phyloP scores from a whole-genome alignment of 2,329 filamentous ascomycete species.

The Aspergillus tubingensis region DNA sequence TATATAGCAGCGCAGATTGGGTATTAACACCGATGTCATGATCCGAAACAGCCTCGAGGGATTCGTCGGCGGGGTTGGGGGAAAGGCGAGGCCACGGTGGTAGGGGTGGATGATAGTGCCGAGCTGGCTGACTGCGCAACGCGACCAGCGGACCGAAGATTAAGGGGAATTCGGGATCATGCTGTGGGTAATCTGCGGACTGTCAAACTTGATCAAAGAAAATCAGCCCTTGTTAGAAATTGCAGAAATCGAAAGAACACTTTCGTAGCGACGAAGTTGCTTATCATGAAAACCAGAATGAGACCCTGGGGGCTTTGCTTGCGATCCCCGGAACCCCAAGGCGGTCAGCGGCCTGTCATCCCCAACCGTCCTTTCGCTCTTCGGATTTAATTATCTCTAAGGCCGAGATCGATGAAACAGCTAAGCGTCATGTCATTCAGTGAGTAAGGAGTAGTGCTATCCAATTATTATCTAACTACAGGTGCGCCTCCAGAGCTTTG shows the following conservation, averaged over 20 bases:
- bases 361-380: background rate
- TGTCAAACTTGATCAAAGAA: background rate
- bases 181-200: background rate
- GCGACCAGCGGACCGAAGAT: background rate
- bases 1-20: constrained; percentile 5
- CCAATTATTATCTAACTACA: background rate
- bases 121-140: constrained; percentile 7
- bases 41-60: background rate
- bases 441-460: background rate
- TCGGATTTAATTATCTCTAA: background rate
- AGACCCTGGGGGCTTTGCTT: background rate
- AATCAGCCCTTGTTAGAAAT: background rate
- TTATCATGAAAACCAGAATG: background rate
- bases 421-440: background rate
- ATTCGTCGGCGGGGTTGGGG: background rate
- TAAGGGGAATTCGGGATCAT: background rate
- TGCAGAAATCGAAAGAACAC: background rate
- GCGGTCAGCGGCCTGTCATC: background rate
- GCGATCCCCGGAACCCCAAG: background rate
- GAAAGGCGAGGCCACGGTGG: background rate
- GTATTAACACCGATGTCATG: background rate
- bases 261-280: background rate
- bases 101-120: constrained; percentile 8
- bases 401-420: background rate
- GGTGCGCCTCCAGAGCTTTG: background rate